Percentiles rank a stretch among this genome's conserved stretches.
These are phyloP conservation scores for Magnaporthales sp. DNA, from an alignment of 2,329 filamentous ascomycete species.

Conservation along the genomic window DNA sequence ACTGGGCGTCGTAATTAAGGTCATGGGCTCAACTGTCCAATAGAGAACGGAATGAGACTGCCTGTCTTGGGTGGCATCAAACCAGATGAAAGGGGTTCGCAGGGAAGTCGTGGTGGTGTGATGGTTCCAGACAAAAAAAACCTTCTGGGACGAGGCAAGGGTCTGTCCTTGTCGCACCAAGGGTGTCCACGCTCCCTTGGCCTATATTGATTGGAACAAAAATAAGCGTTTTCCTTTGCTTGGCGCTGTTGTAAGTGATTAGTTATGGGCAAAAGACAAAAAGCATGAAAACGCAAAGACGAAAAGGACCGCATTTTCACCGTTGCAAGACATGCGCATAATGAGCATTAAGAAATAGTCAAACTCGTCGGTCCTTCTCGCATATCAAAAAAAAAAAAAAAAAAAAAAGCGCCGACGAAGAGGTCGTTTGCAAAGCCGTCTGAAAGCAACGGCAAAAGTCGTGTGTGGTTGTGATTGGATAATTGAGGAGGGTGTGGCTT, in stretches of 20 bases:
- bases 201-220: neutral
- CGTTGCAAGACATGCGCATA: neutral
- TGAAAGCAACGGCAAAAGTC: neutral
- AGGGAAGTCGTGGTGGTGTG: neutral
- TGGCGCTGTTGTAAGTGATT: neutral
- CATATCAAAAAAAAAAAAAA: neutral
- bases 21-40: neutral
- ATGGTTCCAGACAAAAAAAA: neutral
- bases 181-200: neutral
- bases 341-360: neutral
- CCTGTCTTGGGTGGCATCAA: neutral
- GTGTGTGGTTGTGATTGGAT: neutral
- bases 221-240: neutral
- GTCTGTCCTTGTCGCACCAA: neutral
- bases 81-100: neutral
- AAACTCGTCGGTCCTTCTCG: neutral
- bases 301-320: neutral
- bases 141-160: neutral
- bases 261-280: neutral
- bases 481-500: neutral
- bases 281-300: neutral
- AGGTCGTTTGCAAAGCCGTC: neutral
- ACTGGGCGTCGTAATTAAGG: neutral
- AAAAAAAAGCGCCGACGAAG: neutral
- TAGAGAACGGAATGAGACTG: neutral